Base-by-base conservation (phyloP, 495 filamentous ascomycete genomes). In the Daldinia vernicosa region DNA sequence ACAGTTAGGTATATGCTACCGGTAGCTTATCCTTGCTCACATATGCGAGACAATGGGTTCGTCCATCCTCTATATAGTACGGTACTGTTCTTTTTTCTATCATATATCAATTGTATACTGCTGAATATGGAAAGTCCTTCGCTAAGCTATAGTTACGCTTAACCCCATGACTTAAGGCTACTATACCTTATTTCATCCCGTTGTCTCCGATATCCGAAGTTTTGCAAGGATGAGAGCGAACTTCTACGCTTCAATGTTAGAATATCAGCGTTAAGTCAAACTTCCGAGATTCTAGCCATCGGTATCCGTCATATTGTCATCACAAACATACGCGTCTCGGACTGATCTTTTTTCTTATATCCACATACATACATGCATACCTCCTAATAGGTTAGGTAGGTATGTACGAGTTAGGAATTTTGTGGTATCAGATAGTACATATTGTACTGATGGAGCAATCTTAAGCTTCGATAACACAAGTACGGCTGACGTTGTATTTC, bases 11-110 rank as follows among this genome's bases (percentile, higher is more conserved):
- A 4, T 17, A 17, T 17, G 39, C 15, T 17, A 15, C 19, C 19
- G 43, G 17, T 22, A 47, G 43, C 19, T 47, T 53, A 72, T 72
- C 70, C 65, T 60, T 72, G 65, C 28, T 27, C 28, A 61, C 57
- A 60, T 32, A 51, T 32, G 47, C 37, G 26, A 30, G 52, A 30
- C 15, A 54, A 59, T 53, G 33, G 26, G 30, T 53, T 52, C 22
- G 6, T 28, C 43, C 66, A 60, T 45, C 24, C 8, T 17, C 8
- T 15, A 32, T 33, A 35, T 35, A 35, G 33, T 35, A 22, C 54
- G 30, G n/a, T 15, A n/a, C 30, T 40, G 28, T 70, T 54, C 53
- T 58, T 14, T 45, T 53, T 53, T 54, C 35, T 60, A 40, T 62
- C 63, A 54, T 26, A 52, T 40, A 35, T 47, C 54, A 19, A 32